Percentiles rank a stretch among this genome's conserved stretches.
Conservation (phyloP, 257 asterid genomes). For the Nicotiana obtusifolia region DNA sequence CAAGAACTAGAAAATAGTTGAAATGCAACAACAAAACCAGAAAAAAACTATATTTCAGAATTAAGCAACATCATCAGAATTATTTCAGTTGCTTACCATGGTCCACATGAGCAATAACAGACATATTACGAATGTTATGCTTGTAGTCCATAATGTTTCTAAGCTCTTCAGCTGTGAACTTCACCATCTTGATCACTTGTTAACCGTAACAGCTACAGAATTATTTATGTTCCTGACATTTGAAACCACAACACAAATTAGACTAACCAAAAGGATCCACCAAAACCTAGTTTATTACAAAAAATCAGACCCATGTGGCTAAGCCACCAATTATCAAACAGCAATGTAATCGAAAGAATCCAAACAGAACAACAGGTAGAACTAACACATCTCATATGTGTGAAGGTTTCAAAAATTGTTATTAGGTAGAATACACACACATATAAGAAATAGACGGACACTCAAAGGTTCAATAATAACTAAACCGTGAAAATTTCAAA, state of each 20-base stretch:
- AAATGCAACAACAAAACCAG: too few species aligned
- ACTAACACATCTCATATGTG: neutral
- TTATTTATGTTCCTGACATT: neutral
- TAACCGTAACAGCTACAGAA: neutral
- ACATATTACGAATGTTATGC: conserved; percentile 42
- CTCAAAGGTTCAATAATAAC: too few species aligned
- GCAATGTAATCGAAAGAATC: neutral
- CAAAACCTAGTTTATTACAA: too few species aligned
- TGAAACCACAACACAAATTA: neutral
- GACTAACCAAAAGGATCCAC: neutral
- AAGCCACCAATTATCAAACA: too few species aligned
- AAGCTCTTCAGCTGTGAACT: conserved; percentile 41
- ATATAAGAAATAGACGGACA: too few species aligned
- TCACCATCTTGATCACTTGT: conserved; percentile 25
- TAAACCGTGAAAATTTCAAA: too few species aligned
- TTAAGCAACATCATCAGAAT: too few species aligned
- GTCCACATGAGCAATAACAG: conserved; percentile 46
- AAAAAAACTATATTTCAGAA: too few species aligned
- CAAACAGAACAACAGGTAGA: neutral
- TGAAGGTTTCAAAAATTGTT: neutral
- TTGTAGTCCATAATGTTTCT: conserved; percentile 38
- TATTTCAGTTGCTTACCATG: conserved; percentile 22
- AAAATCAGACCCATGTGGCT: too few species aligned
- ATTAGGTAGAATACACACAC: neutral
- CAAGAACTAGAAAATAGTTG: too few species aligned